Evolutionary conservation across 441 rosid genomes (phyloP).

Genomic region (Gossypium lobatum): DNA sequence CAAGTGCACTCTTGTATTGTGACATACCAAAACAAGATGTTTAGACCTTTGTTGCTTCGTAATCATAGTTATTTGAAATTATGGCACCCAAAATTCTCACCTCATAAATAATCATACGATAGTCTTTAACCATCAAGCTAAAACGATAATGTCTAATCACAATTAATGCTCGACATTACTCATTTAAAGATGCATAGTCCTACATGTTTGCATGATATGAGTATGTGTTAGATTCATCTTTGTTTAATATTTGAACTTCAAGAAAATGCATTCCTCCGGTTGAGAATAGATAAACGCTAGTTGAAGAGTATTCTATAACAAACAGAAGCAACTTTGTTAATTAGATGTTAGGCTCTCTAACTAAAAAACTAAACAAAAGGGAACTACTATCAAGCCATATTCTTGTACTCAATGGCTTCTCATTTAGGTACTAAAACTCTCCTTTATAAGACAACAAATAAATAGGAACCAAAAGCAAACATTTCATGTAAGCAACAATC

Average conservation of each 20-base stretch:
- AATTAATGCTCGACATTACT: background rate
- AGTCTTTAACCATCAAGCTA: background rate
- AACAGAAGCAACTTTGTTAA: background rate
- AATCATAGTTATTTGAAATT: background rate
- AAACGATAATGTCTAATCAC: background rate
- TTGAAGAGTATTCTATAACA: background rate
- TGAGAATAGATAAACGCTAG: background rate
- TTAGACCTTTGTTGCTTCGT: background rate
- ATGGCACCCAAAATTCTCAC: background rate
- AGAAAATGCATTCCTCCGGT: background rate
- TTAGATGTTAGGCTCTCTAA: background rate
- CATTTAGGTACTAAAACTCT: background rate
- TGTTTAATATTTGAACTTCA: background rate
- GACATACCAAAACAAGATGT: background rate
- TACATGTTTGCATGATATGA: background rate
- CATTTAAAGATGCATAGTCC: background rate
- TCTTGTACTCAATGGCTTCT: background rate
- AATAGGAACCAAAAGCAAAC: background rate
- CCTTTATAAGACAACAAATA: background rate
- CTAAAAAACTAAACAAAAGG: background rate
- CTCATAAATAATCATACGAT: background rate
- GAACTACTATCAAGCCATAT: background rate
- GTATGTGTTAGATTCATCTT: background rate
- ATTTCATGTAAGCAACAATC: background rate
- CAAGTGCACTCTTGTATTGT: background rate